These are phyloP conservation scores for Lunasporangiospora selenospora DNA, from an alignment of 192 early-diverging fungal genomes.

Conservation along the genomic window DNA sequence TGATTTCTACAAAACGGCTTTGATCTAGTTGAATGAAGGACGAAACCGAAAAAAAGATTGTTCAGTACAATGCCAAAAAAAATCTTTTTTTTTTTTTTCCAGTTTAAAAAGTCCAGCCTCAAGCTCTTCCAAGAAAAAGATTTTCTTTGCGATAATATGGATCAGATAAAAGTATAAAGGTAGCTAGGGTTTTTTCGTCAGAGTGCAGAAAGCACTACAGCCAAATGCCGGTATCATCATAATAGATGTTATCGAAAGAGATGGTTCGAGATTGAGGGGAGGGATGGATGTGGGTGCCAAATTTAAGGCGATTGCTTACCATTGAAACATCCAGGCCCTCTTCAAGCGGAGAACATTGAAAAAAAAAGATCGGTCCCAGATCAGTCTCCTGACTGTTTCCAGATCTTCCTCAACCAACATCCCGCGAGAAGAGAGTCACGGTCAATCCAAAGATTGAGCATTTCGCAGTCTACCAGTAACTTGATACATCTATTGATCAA, in stretches of 20 bases:
- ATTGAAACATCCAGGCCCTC: neutral
- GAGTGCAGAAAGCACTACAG: conserved; percentile 47
- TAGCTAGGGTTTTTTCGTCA: conserved; percentile 52
- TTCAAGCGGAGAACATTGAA: neutral
- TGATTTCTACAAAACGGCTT: too few relatives aligned
- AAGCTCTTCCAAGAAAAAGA: neutral
- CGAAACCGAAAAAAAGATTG: conserved; percentile 3
- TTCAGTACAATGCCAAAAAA: neutral
- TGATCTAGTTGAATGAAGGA: too few relatives aligned
- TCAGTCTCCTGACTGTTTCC: too few relatives aligned
- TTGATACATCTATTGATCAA: neutral
- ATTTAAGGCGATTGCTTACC: conserved; percentile 18
- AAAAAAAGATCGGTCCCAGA: neutral
- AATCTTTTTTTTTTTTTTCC: neutral
- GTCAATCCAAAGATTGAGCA: neutral
- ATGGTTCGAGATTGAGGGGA: neutral
- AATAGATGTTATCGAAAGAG: neutral
- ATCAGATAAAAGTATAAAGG: conserved; percentile 38
- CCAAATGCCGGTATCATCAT: conserved; percentile 53
- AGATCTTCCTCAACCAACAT: too few relatives aligned
- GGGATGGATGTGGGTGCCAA: neutral
- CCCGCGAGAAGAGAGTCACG: too few relatives aligned
- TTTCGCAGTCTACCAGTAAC: conserved; percentile 5
- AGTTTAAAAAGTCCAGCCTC: neutral
- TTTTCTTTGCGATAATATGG: neutral